Evolutionary conservation across 2,329 filamentous ascomycete genomes (phyloP), one percentile per base, ranked within the genome.

Genomic region (Madurella fahalii): DNA sequence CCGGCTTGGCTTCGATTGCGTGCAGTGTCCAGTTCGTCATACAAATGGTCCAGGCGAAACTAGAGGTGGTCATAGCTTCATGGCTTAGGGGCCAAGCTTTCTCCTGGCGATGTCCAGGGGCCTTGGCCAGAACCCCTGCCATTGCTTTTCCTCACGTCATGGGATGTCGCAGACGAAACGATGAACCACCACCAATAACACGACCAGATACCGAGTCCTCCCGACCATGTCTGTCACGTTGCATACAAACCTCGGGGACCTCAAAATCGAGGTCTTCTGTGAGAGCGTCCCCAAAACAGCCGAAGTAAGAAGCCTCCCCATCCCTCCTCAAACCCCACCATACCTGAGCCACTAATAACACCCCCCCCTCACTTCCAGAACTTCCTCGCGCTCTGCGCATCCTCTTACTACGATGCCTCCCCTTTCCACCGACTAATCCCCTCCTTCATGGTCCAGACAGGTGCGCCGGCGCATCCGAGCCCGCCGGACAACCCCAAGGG

Each of bases 261-360:
- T 99, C 69, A 99, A 97, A 75, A 83, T 97, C 65, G 94, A 97
- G 72, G 78, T 99, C 62, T 97, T 96, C 75, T 97, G 93, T 76
- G 90, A 96, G 71, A 86, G 89, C 64, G 90, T 95, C 32, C 94
- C 94, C 59, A 92, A 93, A 71, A 96, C 94, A 0, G 87, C 91
- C 59, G 89, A 96, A 75, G 87, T 87, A 74, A 53, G 74, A 63
- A 39, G 42, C 43, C 30, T 5, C 43, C 46, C 37, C 9, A 34
- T 12, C 41, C 34, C 18, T 34, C 30, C n/a, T 40, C 20, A n/a
- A 16, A 17, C 12, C 49, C n/a, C 12, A 18, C 46, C 9, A 9
- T n/a, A 7, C 13, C 18, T 58, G 53, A 66, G 53, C 43, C 37
- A 12, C 25, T 31, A 39, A 48, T 49, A 53, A 57, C 52, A 46